Evolutionary conservation across 495 filamentous ascomycete species (phyloP).

Genomic region (Penicillium robsamsonii): DNA sequence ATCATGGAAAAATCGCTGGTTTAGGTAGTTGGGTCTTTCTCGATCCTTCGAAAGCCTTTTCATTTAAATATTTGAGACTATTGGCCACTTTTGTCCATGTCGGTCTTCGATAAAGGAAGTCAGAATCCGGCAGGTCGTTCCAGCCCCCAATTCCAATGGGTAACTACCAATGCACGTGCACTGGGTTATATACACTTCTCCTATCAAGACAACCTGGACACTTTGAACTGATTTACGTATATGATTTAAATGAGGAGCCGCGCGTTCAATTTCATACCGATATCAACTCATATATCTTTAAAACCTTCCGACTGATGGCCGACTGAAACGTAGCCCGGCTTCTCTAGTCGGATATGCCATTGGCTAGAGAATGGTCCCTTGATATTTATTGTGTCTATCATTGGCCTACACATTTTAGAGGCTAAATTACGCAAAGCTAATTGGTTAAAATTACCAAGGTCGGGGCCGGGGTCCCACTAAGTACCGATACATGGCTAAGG

Average conservation of each 20-base stretch:
- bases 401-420: background rate
- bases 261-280: background rate
- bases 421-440: background rate
- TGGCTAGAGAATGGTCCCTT: background rate
- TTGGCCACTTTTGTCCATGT: no score
- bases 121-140: background rate
- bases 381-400: background rate
- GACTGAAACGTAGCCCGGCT: background rate
- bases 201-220: background rate
- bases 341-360: background rate
- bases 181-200: background rate
- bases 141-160: background rate
- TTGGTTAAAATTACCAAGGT: slow-evolving; percentile 3
- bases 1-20: background rate
- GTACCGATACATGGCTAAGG: background rate
- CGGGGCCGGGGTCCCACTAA: slow-evolving; percentile 6
- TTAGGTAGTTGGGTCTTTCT: background rate
- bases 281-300: background rate
- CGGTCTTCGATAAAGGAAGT: no score
- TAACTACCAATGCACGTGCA: background rate
- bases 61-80: background rate
- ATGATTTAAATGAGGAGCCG: background rate
- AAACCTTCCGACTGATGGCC: background rate
- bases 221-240: background rate
- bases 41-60: background rate